Conservation (phyloP, 2,329 filamentous ascomycete genomes). For the Paecilomyces sp. region DNA sequence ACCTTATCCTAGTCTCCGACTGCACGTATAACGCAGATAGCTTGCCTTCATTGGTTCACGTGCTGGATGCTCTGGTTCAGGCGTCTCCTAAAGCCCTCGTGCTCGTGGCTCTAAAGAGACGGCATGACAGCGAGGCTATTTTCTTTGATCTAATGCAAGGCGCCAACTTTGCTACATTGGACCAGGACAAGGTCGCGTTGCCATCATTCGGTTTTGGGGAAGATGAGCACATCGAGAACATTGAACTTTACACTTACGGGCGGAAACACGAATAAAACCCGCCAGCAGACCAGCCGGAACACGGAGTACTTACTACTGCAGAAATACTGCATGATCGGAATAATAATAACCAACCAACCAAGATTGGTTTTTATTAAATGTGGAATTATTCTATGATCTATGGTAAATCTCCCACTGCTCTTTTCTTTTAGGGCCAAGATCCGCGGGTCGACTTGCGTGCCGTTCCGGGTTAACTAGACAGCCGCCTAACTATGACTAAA, state of each 20-base stretch:
- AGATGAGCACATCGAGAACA: slow-evolving; percentile 26
- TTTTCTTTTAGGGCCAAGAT: neutral
- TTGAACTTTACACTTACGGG: slow-evolving; percentile 32
- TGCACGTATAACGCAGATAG: slow-evolving; percentile 68
- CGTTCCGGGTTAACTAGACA: neutral
- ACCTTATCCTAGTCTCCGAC: slow-evolving; percentile 60
- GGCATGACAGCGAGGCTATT: slow-evolving; percentile 58
- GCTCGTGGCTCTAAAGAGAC: slow-evolving; percentile 58
- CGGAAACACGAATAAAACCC: slow-evolving; percentile 2
- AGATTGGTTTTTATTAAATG: neutral
- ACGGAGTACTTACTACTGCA: neutral
- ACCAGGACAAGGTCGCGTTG: slow-evolving; percentile 25
- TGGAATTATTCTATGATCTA: neutral
- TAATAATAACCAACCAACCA: neutral
- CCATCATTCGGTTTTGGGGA: slow-evolving; percentile 20
- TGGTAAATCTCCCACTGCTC: neutral
- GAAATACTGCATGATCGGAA: neutral
- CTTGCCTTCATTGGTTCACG: slow-evolving; percentile 55
- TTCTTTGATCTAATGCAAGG: slow-evolving; percentile 57
- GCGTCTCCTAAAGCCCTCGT: slow-evolving; percentile 45
- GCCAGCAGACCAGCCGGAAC: neutral
- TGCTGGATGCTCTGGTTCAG: slow-evolving; percentile 43
- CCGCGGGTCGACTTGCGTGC: neutral
- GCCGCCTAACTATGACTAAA: neutral
- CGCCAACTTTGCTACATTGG: slow-evolving; percentile 25